These are phyloP conservation scores for Carallia brachiata DNA, from an alignment of 345 rosid species.

Conservation along the genomic window DNA sequence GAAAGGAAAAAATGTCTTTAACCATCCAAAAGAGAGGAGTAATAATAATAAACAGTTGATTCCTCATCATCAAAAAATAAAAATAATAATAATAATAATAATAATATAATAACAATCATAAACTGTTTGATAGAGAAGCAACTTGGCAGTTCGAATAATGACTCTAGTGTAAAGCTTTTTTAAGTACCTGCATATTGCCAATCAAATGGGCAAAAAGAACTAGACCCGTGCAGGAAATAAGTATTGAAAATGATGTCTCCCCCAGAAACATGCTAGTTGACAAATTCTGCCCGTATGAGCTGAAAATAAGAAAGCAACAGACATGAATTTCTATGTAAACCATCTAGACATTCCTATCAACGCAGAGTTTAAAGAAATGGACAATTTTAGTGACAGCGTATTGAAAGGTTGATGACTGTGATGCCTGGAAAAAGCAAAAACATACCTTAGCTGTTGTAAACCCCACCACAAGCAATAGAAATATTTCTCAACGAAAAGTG, in stretches of 20 bases:
- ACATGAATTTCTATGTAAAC: background rate
- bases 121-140: too few species aligned
- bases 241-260: slow-evolving; percentile 84
- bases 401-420: background rate
- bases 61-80: too few species aligned
- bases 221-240: slow-evolving; percentile 79
- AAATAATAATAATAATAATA: too few species aligned
- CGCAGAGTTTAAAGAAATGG: background rate
- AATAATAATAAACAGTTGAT: too few species aligned
- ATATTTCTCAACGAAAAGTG: slow-evolving; percentile 61
- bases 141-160: too few species aligned
- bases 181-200: slow-evolving; percentile 90
- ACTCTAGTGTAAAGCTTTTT: background rate
- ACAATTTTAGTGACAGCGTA: background rate
- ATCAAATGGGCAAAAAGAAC: slow-evolving; percentile 88
- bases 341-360: background rate
- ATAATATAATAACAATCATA: too few species aligned
- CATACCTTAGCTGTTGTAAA: slow-evolving; percentile 82
- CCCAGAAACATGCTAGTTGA: slow-evolving; percentile 77
- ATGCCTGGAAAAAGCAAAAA: slow-evolving; percentile 4
- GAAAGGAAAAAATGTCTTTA: background rate
- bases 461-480: slow-evolving; percentile 96
- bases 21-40: too few species aligned
- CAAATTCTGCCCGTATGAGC: slow-evolving; percentile 93
- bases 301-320: slow-evolving; percentile 35